Evolutionary conservation across 306 rosid genomes (phyloP), one percentile per base, ranked within the genome.

Genomic region (Corylus heterophylla): DNA sequence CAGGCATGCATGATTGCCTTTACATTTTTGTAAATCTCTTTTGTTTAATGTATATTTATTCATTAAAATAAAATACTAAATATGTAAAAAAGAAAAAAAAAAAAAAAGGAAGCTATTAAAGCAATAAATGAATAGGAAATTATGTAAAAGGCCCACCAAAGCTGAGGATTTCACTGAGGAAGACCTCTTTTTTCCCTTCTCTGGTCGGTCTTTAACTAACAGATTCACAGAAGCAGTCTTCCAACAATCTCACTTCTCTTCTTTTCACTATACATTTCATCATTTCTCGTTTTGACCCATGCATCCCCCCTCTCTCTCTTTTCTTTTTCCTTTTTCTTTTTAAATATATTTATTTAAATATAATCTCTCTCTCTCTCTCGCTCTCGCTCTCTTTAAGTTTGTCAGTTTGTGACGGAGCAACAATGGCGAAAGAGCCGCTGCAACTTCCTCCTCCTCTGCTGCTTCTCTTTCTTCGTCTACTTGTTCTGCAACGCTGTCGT

Each of bases 371-470:
- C 69, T 55, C 77, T 62, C 44, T 74, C 63, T 74, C 73, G 49
- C 69, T 55, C 77, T 62, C 44, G 71, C 62, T 79, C 73, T 59
- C 81, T 74, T 67, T 81, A 71, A 39, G 67, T 81, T 89, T 88
- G 91, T 80, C 89, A 71, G 80, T 81, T 82, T 89, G 81, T 79
- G 83, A 80, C 42, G 62, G 74, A 75, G 79, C 78, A 42, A 78
- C 31, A 88, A 92, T 92, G 94, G 94, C 85, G 91, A 88, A 85
- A 75, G 86, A 85, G 86, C 87, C 86, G 70, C 94, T 84, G 85
- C 98, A 83, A 79, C 94, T 92, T 84, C 97, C 84, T 88, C 97
- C 84, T 88, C 74, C 73, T 27, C 92, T 87, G 12, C 85, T 66
- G 14, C 89, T 89, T 42, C 91, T 68, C 44, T 87, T 77, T 50